These are phyloP conservation scores for Hypholoma sublateritium DNA, from an alignment of 768 basidiomycete genomes.

Conservation along the genomic window DNA sequence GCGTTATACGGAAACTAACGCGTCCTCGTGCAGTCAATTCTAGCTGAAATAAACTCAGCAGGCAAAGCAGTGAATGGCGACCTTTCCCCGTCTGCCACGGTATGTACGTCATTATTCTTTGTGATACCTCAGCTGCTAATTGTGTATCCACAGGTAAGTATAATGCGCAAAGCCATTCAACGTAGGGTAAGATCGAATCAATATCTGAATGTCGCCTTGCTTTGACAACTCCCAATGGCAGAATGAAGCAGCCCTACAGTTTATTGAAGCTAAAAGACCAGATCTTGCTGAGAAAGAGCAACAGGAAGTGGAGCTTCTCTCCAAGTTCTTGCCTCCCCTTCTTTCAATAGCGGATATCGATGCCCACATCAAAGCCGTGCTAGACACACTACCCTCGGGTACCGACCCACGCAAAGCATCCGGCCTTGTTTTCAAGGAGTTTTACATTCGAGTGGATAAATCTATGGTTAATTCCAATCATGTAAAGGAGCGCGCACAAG, in stretches of 20 bases:
- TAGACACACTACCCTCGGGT: constrained; percentile 29
- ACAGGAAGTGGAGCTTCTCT: constrained; percentile 54
- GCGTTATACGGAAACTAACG: not conserved
- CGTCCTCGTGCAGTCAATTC: constrained; percentile 47
- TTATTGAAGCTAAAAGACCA: constrained; percentile 51
- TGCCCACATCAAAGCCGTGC: constrained; percentile 40
- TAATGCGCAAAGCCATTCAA: constrained; percentile 57
- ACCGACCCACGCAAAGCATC: constrained; percentile 33
- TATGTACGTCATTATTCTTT: constrained; percentile 20
- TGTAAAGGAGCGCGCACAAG: constrained; percentile 53
- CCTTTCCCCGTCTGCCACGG: constrained; percentile 47
- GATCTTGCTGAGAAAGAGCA: constrained; percentile 68
- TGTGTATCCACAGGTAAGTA: constrained; percentile 25
- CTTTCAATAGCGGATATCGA: constrained; percentile 59
- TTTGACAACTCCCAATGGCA: constrained; percentile 20
- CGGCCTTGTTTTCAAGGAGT: constrained; percentile 59
- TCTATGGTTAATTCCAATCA: constrained; percentile 54
- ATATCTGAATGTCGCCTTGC: not conserved
- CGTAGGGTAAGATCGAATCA: constrained; percentile 50
- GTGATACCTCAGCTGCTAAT: constrained; percentile 2
- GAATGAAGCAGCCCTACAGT: constrained; percentile 62
- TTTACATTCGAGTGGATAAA: constrained; percentile 63
- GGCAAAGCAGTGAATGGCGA: constrained; percentile 54
- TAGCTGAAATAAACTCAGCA: constrained; percentile 67
- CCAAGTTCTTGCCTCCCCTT: constrained; percentile 58